Percentiles rank a stretch among this genome's conserved stretches.
These are phyloP conservation scores for Marasmius tenuissimus DNA, from an alignment of 1,284 basidiomycete species.

Conservation along the genomic window DNA sequence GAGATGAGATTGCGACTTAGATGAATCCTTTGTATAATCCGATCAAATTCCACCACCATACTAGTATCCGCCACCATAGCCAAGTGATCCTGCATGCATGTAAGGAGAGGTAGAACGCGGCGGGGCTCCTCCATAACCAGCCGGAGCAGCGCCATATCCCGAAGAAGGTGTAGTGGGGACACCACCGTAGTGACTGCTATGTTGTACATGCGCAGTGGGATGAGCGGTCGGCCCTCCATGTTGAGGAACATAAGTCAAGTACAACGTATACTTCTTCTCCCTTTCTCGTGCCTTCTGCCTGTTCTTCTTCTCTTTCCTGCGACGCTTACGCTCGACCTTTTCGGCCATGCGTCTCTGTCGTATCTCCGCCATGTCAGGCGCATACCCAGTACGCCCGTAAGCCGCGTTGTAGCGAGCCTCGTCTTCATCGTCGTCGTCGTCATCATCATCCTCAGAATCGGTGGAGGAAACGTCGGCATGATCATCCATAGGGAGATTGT, in stretches of 20 bases:
- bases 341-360: slow-evolving; percentile 50
- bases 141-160: background rate
- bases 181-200: slow-evolving; percentile 1
- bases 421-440: slow-evolving; percentile 41
- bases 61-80: background rate
- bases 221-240: slow-evolving; percentile 15
- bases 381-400: slow-evolving; percentile 35
- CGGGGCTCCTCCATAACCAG: background rate
- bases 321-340: slow-evolving; percentile 56
- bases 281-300: slow-evolving; percentile 56
- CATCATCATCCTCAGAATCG: slow-evolving; percentile 38
- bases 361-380: slow-evolving; percentile 45
- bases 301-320: slow-evolving; percentile 61
- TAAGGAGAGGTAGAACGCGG: background rate
- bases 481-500: slow-evolving; percentile 48
- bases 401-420: slow-evolving; percentile 36
- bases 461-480: slow-evolving; percentile 41
- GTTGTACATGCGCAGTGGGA: background rate
- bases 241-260: slow-evolving; percentile 51
- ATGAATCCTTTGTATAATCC: background rate
- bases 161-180: background rate
- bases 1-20: no score
- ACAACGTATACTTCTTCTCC: slow-evolving; percentile 62
- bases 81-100: background rate
- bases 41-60: background rate